These are phyloP conservation scores for Penicillium steckii DNA, from an alignment of 495 filamentous ascomycete genomes.

Conservation along the genomic window DNA sequence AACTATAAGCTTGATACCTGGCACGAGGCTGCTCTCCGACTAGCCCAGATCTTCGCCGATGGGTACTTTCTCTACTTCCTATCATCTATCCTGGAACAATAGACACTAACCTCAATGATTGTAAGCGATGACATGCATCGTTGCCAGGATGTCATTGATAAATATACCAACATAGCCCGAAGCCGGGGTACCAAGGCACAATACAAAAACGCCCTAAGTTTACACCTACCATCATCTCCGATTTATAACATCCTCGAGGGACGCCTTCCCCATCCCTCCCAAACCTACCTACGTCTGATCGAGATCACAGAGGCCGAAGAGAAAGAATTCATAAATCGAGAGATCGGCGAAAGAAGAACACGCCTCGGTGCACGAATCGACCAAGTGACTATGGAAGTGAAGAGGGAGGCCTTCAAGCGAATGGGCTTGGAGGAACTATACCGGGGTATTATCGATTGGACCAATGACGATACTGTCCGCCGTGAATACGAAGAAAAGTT, in stretches of 20 bases:
- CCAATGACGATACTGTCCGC: constrained; percentile 78
- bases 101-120: not conserved
- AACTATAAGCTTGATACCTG: constrained; percentile 69
- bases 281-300: constrained; percentile 80
- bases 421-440: constrained; percentile 76
- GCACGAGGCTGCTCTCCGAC: constrained; percentile 63
- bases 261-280: constrained; percentile 72
- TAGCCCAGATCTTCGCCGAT: constrained; percentile 73
- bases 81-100: not conserved
- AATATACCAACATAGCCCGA: constrained; percentile 67
- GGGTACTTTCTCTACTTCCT: constrained; percentile 37
- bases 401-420: constrained; percentile 70
- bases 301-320: constrained; percentile 84
- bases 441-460: constrained; percentile 82
- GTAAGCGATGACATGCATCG: constrained; percentile 17
- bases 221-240: constrained; percentile 73
- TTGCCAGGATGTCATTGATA: constrained; percentile 80
- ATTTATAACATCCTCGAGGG: constrained; percentile 85
- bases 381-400: constrained; percentile 83
- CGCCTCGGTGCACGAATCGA: constrained; percentile 79
- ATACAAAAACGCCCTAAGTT: constrained; percentile 67
- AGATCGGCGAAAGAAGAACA: constrained; percentile 86
- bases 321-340: constrained; percentile 83
- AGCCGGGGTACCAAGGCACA: constrained; percentile 69
- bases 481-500: constrained; percentile 88